These are phyloP conservation scores for Umbelopsis sp. DNA, from an alignment of 192 early-diverging fungal genomes.

Conservation along the genomic window DNA sequence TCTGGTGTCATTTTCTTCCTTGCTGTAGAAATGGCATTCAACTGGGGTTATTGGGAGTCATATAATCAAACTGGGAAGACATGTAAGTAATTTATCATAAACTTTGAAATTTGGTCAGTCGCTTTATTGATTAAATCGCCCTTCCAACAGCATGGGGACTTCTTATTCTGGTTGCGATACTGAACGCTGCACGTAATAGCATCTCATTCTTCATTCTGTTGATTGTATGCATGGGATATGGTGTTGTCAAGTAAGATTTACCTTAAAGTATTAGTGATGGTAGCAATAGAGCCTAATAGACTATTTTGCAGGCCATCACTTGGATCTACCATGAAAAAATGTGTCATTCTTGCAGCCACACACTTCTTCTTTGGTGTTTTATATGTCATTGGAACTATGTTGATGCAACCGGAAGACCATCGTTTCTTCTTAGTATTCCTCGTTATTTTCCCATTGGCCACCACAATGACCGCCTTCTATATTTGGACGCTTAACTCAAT, in stretches of 20 bases:
- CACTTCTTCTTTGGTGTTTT: constrained; percentile 90
- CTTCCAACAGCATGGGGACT: constrained; percentile 54
- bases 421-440: constrained; percentile 68
- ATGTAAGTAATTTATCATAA: constrained; percentile 38
- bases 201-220: constrained; percentile 96
- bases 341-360: constrained; percentile 69
- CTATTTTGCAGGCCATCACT: constrained; percentile 70
- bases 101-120: neutral
- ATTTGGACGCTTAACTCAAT: constrained; percentile 90
- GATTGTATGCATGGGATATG: constrained; percentile 94
- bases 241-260: constrained; percentile 80
- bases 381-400: constrained; percentile 81
- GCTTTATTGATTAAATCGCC: neutral
- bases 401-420: constrained; percentile 67
- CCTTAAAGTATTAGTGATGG: no score
- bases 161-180: constrained; percentile 71
- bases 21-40: constrained; percentile 89
- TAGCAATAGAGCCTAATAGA: neutral
- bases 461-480: constrained; percentile 93
- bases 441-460: constrained; percentile 84
- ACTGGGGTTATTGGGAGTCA: constrained; percentile 81
- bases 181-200: constrained; percentile 87
- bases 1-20: constrained; percentile 84
- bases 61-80: constrained; percentile 64
- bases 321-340: constrained; percentile 87